phyloP scores from a whole-genome alignment of 108 stramenopile species.

The Nitzschia putrida region DNA sequence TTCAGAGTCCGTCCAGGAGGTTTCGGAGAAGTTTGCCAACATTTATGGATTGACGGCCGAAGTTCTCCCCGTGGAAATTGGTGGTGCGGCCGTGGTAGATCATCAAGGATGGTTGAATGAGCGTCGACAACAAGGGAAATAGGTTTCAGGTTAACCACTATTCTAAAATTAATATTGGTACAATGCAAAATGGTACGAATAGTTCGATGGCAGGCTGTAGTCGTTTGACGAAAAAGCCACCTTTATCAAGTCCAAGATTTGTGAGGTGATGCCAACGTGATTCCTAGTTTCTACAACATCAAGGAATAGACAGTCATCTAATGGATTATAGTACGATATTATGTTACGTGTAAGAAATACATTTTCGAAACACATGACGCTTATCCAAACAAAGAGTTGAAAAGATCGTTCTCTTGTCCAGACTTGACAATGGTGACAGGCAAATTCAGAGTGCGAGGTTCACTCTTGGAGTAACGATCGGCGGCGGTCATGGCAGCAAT shows the following conservation, averaged over 20 bases:
- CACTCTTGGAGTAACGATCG: constrained; percentile 40
- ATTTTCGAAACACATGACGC: too few species aligned
- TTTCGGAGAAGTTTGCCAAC: constrained; percentile 37
- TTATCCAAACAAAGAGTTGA: background rate
- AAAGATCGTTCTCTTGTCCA: constrained; percentile 8
- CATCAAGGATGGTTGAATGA: constrained; percentile 11
- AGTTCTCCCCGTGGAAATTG: constrained; percentile 15
- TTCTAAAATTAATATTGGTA: too few species aligned
- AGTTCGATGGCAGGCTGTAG: too few species aligned
- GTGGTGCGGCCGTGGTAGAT: constrained; percentile 1
- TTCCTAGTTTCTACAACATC: too few species aligned
- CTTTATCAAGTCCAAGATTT: too few species aligned
- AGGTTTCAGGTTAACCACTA: background rate
- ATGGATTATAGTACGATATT: too few species aligned
- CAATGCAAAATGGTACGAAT: too few species aligned
- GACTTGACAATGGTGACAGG: constrained; percentile 46
- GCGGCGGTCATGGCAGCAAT: constrained; percentile 62
- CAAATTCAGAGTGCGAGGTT: constrained; percentile 33
- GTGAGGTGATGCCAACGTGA: too few species aligned
- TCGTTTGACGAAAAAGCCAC: too few species aligned
- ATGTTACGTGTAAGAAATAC: too few species aligned
- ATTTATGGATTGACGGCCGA: constrained; percentile 10
- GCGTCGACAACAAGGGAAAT: constrained; percentile 9
- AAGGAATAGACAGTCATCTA: too few species aligned
- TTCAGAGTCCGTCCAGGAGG: constrained; percentile 43